Evolutionary conservation across 140 eudicot genomes (phyloP).

Genomic region (Ambrosia hybrid): DNA sequence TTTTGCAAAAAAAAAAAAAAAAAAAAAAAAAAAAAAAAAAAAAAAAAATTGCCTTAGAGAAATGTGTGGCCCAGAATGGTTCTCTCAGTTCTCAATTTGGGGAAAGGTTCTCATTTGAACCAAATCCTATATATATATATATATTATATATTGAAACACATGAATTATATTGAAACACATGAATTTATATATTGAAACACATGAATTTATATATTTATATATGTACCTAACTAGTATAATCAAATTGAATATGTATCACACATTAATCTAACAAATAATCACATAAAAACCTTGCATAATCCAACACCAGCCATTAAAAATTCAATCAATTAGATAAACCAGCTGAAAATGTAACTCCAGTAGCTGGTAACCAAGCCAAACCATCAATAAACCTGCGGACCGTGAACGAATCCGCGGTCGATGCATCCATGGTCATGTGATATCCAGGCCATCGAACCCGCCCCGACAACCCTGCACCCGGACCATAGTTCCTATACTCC

Average conservation of each 20-base stretch:
- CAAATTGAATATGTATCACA: neutral
- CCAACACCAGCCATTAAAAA: neutral
- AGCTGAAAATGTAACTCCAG: slow-evolving; percentile 77
- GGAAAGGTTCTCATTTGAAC: no score
- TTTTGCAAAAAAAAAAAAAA: no score
- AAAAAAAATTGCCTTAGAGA: no score
- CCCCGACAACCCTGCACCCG: slow-evolving; percentile 58
- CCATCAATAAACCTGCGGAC: slow-evolving; percentile 73
- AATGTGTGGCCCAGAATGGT: no score
- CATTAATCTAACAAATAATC: neutral
- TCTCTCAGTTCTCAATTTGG: no score
- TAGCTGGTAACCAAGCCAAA: slow-evolving; percentile 77
- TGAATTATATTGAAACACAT: no score
- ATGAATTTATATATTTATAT: no score
- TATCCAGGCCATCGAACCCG: slow-evolving; percentile 88
- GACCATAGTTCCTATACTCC: slow-evolving; percentile 84
- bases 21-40: no score
- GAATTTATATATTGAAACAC: no score
- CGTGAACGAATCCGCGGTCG: slow-evolving; percentile 59
- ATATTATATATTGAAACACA: no score
- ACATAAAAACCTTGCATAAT: neutral
- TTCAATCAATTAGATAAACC: slow-evolving; percentile 44
- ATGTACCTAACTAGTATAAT: neutral
- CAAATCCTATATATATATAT: no score
- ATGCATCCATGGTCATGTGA: slow-evolving; percentile 57